These are phyloP conservation scores for Cardamine resedifolia DNA, from an alignment of 345 rosid genomes.

Conservation along the genomic window DNA sequence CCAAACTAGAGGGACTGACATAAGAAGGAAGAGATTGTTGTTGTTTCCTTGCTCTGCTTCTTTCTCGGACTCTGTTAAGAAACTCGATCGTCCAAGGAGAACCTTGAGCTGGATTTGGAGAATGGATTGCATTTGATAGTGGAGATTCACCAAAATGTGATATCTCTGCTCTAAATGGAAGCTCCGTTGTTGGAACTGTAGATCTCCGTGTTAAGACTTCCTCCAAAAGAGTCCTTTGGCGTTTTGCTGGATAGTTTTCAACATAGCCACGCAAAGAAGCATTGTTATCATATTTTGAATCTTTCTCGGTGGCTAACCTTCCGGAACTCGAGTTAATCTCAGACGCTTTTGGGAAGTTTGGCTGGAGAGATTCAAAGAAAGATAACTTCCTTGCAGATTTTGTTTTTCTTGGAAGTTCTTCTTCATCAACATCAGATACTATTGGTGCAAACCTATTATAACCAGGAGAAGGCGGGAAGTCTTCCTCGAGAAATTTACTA, in stretches of 20 bases:
- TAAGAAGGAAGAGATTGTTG: slow-evolving; percentile 58
- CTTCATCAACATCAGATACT: slow-evolving; percentile 45
- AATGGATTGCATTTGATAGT: slow-evolving; percentile 59
- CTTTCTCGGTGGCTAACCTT: slow-evolving; percentile 36
- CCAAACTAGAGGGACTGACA: slow-evolving; percentile 43
- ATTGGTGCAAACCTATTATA: slow-evolving; percentile 39
- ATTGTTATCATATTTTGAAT: slow-evolving; percentile 29
- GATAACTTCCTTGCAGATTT: slow-evolving; percentile 56
- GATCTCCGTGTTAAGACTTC: slow-evolving; percentile 45
- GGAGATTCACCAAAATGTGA: slow-evolving; percentile 60
- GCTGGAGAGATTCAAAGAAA: slow-evolving; percentile 42
- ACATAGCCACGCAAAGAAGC: slow-evolving; percentile 28
- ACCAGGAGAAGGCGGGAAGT: slow-evolving; percentile 37
- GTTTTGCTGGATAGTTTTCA: slow-evolving; percentile 39
- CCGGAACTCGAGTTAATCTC: slow-evolving; percentile 47
- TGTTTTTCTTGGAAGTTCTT: slow-evolving; percentile 48
- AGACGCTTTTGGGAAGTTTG: slow-evolving; percentile 48
- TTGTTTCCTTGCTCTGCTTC: slow-evolving; percentile 54
- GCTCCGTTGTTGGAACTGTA: slow-evolving; percentile 37
- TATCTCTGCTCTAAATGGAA: slow-evolving; percentile 49
- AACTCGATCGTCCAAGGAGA: slow-evolving; percentile 97
- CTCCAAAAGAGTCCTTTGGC: slow-evolving; percentile 41
- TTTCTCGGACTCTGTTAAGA: slow-evolving; percentile 79
- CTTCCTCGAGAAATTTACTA: slow-evolving; percentile 39
- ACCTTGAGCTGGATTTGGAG: slow-evolving; percentile 49